Evolutionary conservation across 2,329 filamentous ascomycete species (phyloP).

Genomic region (Pyricularia grisea): DNA sequence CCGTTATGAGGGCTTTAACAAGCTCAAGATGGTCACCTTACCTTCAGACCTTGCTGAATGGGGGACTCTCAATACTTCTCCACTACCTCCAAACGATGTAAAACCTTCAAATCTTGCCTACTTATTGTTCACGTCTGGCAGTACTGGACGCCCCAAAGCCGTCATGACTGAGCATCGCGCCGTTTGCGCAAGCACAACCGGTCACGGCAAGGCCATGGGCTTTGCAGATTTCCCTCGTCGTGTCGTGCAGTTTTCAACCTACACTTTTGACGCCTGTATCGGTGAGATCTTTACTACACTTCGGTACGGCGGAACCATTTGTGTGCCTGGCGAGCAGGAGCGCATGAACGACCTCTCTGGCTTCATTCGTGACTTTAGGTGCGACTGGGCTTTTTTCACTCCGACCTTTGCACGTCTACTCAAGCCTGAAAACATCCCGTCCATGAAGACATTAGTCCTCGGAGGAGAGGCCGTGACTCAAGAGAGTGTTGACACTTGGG

Average conservation of each 20-base stretch:
- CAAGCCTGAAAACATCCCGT: conserved; percentile 4
- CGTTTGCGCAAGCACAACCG: conserved; percentile 57
- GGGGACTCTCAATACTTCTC: background rate
- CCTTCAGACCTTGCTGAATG: background rate
- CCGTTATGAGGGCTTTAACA: background rate
- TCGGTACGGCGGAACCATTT: background rate
- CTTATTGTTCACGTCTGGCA: conserved; percentile 47
- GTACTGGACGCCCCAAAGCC: conserved; percentile 49
- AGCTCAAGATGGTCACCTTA: background rate
- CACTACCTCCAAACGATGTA: background rate
- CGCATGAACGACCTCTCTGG: background rate
- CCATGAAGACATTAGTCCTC: conserved; percentile 37
- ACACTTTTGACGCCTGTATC: conserved; percentile 35
- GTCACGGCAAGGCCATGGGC: conserved; percentile 23
- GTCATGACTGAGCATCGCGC: conserved; percentile 42
- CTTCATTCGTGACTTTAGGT: conserved; percentile 42
- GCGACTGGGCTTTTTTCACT: conserved; percentile 47
- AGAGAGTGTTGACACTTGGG: background rate
- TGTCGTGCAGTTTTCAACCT: conserved; percentile 25
- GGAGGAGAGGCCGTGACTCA: conserved; percentile 37
- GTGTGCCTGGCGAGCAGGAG: conserved; percentile 10
- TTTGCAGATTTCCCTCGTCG: conserved; percentile 26
- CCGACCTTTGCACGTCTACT: conserved; percentile 21
- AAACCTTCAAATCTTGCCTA: conserved; percentile 29
- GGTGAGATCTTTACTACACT: conserved; percentile 26